A percentile compares a stretch with the other conserved stretches of the same genome.
Conservation (phyloP, 768 basidiomycete genomes). For the Suillus alpinus region DNA sequence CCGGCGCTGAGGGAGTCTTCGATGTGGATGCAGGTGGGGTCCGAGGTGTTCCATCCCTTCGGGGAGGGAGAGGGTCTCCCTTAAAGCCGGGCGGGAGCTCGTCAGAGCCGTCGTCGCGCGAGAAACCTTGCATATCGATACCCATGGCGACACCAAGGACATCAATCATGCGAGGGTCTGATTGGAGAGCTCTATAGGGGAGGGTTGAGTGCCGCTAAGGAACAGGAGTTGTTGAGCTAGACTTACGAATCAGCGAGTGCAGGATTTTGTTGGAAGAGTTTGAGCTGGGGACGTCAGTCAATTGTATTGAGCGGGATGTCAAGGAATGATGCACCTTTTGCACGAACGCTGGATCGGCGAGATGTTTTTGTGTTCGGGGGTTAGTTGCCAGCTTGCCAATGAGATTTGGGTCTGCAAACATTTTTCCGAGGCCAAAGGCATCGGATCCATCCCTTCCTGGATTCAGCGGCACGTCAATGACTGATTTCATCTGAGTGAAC, state of each 20-base stretch:
- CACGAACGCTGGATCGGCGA: constrained; percentile 81
- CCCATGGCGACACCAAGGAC: constrained; percentile 93
- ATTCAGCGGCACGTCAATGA: neutral
- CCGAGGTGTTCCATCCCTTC: constrained; percentile 29
- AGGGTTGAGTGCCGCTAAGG: neutral
- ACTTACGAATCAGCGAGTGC: constrained; percentile 55
- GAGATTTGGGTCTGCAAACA: constrained; percentile 84
- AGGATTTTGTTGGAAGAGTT: constrained; percentile 68
- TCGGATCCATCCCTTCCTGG: constrained; percentile 35
- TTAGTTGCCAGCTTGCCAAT: constrained; percentile 82
- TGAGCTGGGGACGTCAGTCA: constrained; percentile 40
- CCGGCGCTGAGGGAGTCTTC: constrained; percentile 33
- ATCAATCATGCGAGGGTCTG: constrained; percentile 90
- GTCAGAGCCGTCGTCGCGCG: constrained; percentile 79
- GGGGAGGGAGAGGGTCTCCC: constrained; percentile 17
- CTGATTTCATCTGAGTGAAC: neutral
- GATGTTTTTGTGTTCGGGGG: constrained; percentile 80
- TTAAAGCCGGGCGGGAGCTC: constrained; percentile 66
- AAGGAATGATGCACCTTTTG: constrained; percentile 46
- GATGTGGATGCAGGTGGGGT: constrained; percentile 42
- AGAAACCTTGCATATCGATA: constrained; percentile 85
- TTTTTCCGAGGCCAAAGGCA: constrained; percentile 64
- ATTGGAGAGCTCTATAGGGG: constrained; percentile 46
- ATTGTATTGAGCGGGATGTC: neutral
- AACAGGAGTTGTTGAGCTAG: neutral